Evolutionary conservation across 106 monocot species (phyloP).

Genomic region (Chionographis japonica): DNA sequence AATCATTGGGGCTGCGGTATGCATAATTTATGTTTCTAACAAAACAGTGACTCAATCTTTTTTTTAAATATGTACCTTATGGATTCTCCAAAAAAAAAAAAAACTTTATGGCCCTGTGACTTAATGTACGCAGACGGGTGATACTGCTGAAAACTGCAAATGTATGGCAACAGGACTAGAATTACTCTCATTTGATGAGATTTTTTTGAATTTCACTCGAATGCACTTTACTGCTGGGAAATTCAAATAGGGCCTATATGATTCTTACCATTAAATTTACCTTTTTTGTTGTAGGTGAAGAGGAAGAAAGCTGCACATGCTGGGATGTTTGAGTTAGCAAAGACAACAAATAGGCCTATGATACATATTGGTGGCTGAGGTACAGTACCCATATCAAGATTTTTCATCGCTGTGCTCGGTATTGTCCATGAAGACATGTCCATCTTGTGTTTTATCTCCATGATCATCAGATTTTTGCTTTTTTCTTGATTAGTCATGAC

Average conservation of each 20-base stretch:
- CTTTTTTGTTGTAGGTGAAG: constrained; percentile 60
- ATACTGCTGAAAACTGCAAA: no score
- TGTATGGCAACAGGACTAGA: no score
- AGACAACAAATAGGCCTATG: constrained; percentile 94
- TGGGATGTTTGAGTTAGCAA: constrained; percentile 97
- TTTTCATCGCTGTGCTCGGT: no score
- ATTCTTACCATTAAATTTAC: neutral
- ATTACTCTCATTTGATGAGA: neutral
- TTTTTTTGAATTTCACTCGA: neutral
- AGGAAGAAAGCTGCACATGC: constrained; percentile 97
- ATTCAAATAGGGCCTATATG: neutral
- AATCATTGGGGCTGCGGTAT: constrained; percentile 92
- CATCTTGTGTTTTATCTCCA: no score
- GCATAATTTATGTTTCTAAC: constrained; percentile 2
- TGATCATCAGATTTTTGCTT: no score
- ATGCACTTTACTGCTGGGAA: neutral
- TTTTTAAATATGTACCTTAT: no score
- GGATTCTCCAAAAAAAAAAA: no score
- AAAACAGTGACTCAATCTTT: no score
- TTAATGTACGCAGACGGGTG: no score
- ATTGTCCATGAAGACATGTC: no score
- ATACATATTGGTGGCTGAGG: constrained; percentile 97
- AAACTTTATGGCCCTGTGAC: no score
- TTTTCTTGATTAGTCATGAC: no score
- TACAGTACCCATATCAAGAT: neutral